Conservation (phyloP, 1,284 basidiomycete species). For the Cutaneotrichosporon sp. region DNA sequence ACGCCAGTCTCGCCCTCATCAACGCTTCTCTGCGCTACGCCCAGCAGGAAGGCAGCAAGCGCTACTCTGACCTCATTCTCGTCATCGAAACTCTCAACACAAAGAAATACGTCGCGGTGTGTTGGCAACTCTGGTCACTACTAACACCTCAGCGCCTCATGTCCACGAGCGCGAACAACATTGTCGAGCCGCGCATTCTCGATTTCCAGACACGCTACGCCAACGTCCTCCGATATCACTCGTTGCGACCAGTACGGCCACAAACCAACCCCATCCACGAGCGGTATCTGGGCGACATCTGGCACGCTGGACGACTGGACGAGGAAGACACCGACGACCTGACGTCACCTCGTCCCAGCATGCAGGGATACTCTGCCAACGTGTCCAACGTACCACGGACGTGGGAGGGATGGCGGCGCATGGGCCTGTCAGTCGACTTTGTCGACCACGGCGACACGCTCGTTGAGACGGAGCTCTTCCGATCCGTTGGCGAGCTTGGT, state of each 20-base stretch:
- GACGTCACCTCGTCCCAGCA: conserved; percentile 15
- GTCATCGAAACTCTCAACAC: conserved; percentile 69
- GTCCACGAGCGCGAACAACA: conserved; percentile 64
- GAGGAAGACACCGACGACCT: conserved; percentile 10
- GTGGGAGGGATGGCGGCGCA: conserved; percentile 49
- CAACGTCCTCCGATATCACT: conserved; percentile 71
- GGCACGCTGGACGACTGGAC: conserved; percentile 53
- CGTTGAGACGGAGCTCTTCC: conserved; percentile 76
- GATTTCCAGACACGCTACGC: conserved; percentile 88
- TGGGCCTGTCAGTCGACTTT: conserved; percentile 46
- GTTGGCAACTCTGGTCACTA: conserved; percentile 32
- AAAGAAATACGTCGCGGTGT: conserved; percentile 74
- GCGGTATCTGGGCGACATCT: conserved; percentile 63
- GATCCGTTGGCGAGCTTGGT: conserved; percentile 75
- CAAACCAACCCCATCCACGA: conserved; percentile 60
- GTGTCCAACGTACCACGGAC: conserved; percentile 11
- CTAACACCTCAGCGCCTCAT: conserved; percentile 63
- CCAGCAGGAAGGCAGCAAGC: conserved; percentile 31
- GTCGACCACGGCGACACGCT: conserved; percentile 67
- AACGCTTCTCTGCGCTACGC: conserved; percentile 57
- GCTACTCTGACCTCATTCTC: conserved; percentile 33
- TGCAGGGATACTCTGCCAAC: conserved; percentile 34
- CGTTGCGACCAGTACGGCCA: conserved; percentile 69
- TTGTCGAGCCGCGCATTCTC: conserved; percentile 75
- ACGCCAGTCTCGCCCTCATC: conserved; percentile 72